These are phyloP conservation scores for Mycena rosella DNA, from an alignment of 768 basidiomycete species.

Conservation along the genomic window DNA sequence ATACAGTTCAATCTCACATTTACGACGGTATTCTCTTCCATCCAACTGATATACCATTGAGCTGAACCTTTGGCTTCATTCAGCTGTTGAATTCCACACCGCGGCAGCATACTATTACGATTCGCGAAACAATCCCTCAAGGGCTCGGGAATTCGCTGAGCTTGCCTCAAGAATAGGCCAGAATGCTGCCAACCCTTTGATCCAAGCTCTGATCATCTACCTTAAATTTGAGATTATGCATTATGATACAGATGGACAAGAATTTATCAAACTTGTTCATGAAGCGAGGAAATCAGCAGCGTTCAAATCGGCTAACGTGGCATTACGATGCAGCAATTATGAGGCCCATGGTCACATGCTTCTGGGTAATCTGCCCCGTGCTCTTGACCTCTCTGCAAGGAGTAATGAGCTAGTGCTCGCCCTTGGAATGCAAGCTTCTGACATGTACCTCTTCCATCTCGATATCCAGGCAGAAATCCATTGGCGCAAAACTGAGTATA, in stretches of 20 bases:
- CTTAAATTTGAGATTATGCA: no score
- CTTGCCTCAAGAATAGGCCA: no score
- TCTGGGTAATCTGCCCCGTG: background rate
- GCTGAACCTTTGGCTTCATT: background rate
- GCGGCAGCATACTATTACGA: background rate
- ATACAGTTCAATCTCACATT: background rate
- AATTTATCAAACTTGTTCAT: no score
- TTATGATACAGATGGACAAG: no score
- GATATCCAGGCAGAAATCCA: background rate
- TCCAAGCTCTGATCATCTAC: no score
- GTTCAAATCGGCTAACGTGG: no score
- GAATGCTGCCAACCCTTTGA: no score
- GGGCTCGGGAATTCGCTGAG: background rate
- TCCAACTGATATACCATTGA: background rate
- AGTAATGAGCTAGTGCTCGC: background rate
- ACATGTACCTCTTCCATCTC: background rate
- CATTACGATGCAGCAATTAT: no score
- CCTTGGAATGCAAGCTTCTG: background rate
- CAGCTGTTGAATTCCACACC: background rate
- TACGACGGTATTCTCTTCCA: background rate
- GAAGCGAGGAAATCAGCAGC: no score
- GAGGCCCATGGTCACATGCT: background rate
- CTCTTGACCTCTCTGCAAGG: no score
- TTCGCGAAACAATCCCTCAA: background rate
- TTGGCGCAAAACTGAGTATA: background rate